A percentile compares a stretch with the other conserved stretches of the same genome.
Evolutionary conservation across 345 rosid species (phyloP).

Genomic region (Gossypium herbaceum): DNA sequence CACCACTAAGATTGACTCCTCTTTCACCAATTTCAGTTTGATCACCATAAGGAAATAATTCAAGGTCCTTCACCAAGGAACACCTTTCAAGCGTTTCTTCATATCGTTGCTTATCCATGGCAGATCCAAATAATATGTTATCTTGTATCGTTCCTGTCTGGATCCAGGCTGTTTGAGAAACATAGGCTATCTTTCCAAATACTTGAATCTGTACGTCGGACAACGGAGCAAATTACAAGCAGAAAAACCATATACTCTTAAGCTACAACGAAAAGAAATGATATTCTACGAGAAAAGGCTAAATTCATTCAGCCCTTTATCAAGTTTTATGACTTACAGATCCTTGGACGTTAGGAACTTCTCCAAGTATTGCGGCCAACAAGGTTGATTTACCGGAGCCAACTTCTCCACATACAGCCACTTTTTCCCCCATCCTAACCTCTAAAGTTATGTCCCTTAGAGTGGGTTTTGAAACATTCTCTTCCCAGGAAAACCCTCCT

Average conservation of each 20-base stretch:
- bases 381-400: constrained; percentile 97
- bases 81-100: constrained; percentile 74
- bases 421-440: constrained; percentile 60
- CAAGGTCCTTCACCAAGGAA: constrained; percentile 83
- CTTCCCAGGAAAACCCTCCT: constrained; percentile 85
- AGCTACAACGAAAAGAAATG: neutral
- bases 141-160: constrained; percentile 85
- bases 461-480: constrained; percentile 46
- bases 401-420: constrained; percentile 94
- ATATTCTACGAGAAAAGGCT: neutral
- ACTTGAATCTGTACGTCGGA: constrained; percentile 54
- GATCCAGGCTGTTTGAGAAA: constrained; percentile 96
- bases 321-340: constrained; percentile 42
- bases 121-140: constrained; percentile 74
- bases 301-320: neutral
- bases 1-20: constrained; percentile 97
- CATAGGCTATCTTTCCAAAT: constrained; percentile 74
- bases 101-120: constrained; percentile 64
- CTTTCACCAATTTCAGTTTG: constrained; percentile 95
- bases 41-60: constrained; percentile 83
- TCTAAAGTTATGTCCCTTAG: constrained; percentile 56
- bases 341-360: constrained; percentile 65
- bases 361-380: constrained; percentile 88
- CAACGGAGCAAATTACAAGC: constrained; percentile 3
- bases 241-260: neutral